Conservation (phyloP, 352 stramenopile genomes). For the Phytophthora fragariaefolia region DNA sequence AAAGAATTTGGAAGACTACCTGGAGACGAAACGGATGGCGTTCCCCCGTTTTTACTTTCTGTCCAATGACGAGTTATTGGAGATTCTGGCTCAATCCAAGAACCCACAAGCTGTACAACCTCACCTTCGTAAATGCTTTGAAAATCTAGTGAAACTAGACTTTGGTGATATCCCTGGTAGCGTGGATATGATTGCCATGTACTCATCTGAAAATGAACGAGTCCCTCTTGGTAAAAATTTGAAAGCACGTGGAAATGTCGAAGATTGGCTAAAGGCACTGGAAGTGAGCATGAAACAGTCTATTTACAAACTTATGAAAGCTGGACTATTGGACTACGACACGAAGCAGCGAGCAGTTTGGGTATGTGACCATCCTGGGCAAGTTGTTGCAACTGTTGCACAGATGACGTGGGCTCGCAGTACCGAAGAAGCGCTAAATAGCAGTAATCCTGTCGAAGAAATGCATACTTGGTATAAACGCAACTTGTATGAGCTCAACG, state of each 20-base stretch:
- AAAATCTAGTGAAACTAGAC: conserved; percentile 86
- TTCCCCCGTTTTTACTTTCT: conserved; percentile 96
- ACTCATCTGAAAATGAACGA: conserved; percentile 90
- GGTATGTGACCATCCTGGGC: conserved; percentile 91
- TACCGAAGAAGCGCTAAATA: conserved; percentile 85
- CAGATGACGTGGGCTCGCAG: conserved; percentile 94
- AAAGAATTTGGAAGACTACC: conserved; percentile 93
- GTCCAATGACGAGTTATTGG: conserved; percentile 94
- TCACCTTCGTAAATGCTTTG: conserved; percentile 95
- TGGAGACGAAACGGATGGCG: conserved; percentile 93
- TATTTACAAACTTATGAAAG: conserved; percentile 94
- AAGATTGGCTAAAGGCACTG: conserved; percentile 89
- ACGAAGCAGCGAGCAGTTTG: conserved; percentile 80
- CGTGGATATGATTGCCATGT: conserved; percentile 95
- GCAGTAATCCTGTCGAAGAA: conserved; percentile 41
- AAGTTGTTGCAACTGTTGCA: conserved; percentile 93
- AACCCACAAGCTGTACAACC: conserved; percentile 95
- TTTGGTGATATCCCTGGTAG: conserved; percentile 80
- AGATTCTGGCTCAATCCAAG: conserved; percentile 95
- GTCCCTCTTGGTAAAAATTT: conserved; percentile 93
- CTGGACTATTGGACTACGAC: conserved; percentile 92
- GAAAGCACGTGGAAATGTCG: conserved; percentile 91
- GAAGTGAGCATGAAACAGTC: conserved; percentile 92
- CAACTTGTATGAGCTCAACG: conserved; percentile 87
- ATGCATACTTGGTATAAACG: conserved; percentile 79